Base-by-base conservation (phyloP, 257 asterid species). In the Ocimum tenuiflorum region DNA sequence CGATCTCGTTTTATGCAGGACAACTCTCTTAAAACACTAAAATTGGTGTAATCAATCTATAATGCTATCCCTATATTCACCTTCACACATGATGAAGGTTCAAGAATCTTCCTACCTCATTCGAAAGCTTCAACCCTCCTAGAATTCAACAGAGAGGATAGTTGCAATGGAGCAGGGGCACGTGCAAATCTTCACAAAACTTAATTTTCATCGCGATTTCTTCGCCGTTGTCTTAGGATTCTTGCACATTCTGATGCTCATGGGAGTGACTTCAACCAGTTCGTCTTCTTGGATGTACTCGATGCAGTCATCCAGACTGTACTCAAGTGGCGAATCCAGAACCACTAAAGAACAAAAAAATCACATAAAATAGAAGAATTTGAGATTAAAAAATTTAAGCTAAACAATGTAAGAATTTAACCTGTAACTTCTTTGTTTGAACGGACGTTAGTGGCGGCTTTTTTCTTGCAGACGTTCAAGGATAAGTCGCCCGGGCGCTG, bases 241-340 rank as follows among this genome's bases (percentile, higher is more conserved):
- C 68, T 94, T 94, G 88, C 90, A 82, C 95, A 88, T 94, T 52
- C 97, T 85, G 45, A 90, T 86, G 81, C 97, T 94, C 19, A 65
- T 20, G 19, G 99, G 99, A 27, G 97, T 88, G 53, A 94, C 95
- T 74, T 94, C 99, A 61, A 94, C 99, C 60, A 94, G 91, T 76
- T 94, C 99, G 4, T 94, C 99, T 83, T 94, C 97, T 86, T 94
- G 96, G 78, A 94, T 94, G 87, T 94, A 94, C 75, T 94, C 99
- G 60, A 94, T 94, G 90, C 99, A 94, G 83, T 94, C 99, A 48
- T 94, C 99, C 64, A 94, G 77, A 79, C 99, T 94, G 81, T 82
- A 94, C 52, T 83, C 95, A 70, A 82, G 52, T 6, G 95, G 86
- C 15, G 96, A 81, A 75, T 94, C 99, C 53, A 94, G 88, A 79